A percentile compares a stretch with the other conserved stretches of the same genome.
Conservation (phyloP, 495 filamentous ascomycete genomes). For the Thermothielavioides terrestris region DNA sequence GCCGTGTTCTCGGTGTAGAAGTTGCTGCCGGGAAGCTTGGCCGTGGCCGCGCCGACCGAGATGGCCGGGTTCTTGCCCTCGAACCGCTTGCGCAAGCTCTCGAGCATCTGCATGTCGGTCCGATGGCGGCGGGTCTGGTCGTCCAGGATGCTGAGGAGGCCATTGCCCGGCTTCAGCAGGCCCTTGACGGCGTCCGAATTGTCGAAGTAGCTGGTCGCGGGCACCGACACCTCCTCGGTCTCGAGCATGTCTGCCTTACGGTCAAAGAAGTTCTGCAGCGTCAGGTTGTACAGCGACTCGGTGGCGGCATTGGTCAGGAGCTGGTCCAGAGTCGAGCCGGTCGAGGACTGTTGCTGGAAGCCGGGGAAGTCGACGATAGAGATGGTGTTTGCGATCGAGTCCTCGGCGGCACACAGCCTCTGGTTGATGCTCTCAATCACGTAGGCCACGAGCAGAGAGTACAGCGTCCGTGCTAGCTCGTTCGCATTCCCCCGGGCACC, state of each 20-base stretch:
- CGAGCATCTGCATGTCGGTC: slow-evolving; percentile 79
- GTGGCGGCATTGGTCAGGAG: slow-evolving; percentile 89
- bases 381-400: slow-evolving; percentile 83
- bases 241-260: slow-evolving; percentile 84
- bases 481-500: slow-evolving; percentile 88
- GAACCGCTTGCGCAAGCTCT: slow-evolving; percentile 84
- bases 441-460: slow-evolving; percentile 90
- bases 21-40: slow-evolving; percentile 67
- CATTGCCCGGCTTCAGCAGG: slow-evolving; percentile 83
- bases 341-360: slow-evolving; percentile 74
- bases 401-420: slow-evolving; percentile 77
- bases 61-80: slow-evolving; percentile 91
- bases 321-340: slow-evolving; percentile 81
- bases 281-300: slow-evolving; percentile 86
- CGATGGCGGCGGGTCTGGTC: slow-evolving; percentile 87
- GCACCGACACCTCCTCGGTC: slow-evolving; percentile 79
- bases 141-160: slow-evolving; percentile 85
- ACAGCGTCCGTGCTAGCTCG: slow-evolving; percentile 84
- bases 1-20: slow-evolving; percentile 69
- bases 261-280: slow-evolving; percentile 92
- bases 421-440: slow-evolving; percentile 90
- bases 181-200: slow-evolving; percentile 90
- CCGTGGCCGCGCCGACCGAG: slow-evolving; percentile 55
- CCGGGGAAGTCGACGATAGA: slow-evolving; percentile 95
- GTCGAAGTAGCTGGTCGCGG: slow-evolving; percentile 92